These are phyloP conservation scores for Camelina laxa DNA, from an alignment of 345 rosid species.

Conservation along the genomic window DNA sequence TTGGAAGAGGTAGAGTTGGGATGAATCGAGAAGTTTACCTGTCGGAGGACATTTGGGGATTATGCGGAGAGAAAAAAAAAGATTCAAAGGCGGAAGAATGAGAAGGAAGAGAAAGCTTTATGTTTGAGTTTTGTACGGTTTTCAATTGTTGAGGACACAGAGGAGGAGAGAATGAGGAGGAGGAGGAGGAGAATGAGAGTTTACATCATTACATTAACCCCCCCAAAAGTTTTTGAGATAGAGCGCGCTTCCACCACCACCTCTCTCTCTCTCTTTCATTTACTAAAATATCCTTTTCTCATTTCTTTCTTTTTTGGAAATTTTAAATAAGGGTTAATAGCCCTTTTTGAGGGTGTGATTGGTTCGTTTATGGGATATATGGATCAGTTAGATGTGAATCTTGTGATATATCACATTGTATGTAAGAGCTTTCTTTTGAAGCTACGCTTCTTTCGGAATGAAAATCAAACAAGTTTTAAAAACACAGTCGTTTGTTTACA, in stretches of 20 bases:
- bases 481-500: not conserved
- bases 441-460: slow-evolving; percentile 4
- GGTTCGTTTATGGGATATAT: not conserved
- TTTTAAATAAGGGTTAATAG: no score
- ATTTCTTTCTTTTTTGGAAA: not conserved
- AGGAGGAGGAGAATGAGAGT: no score
- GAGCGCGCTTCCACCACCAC: slow-evolving; percentile 32
- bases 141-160: slow-evolving; percentile 22
- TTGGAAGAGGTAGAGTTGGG: not conserved
- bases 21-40: slow-evolving; percentile 25
- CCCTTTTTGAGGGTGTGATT: not conserved
- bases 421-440: not conserved
- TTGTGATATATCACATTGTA: not conserved
- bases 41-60: slow-evolving; percentile 45
- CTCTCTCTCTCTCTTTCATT: not conserved
- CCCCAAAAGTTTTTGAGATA: slow-evolving; percentile 15
- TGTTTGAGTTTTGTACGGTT: slow-evolving; percentile 27
- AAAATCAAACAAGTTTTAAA: not conserved
- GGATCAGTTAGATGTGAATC: not conserved
- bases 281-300: not conserved
- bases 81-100: slow-evolving; percentile 27
- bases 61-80: not conserved
- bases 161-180: no score
- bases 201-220: no score
- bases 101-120: slow-evolving; percentile 5